Evolutionary conservation across 2,329 filamentous ascomycete genomes (phyloP), one percentile per base, ranked within the genome.

Genomic region (Aspergillus sp.): DNA sequence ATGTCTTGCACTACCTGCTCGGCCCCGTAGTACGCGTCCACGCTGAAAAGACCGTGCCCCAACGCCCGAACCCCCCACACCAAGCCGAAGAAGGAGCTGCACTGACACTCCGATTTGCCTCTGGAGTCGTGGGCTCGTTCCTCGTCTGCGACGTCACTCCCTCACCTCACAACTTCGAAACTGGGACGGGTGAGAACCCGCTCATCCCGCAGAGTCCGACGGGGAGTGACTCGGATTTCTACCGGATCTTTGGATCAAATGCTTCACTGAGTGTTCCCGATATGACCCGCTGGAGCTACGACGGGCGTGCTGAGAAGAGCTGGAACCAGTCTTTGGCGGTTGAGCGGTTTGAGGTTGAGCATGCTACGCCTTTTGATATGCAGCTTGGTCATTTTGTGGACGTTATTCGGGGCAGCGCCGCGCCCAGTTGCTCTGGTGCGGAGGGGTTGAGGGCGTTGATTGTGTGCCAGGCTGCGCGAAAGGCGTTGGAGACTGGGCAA

Each of bases 121-220:
- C 70, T 2, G 80, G 80, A 0, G 69, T 74, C 2, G 78, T 82
- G 0, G 79, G 79, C 0, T 80, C 77, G 0, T 82, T 82, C 54
- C 49, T 83, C 2, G 57, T 82, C 2, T 75, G 72, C 9, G 80
- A 83, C 57, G 70, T 71, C 6, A 68, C 72, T 0, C 72, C 76
- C 0, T 75, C 73, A 0, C 74, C 76, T 1, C 73, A 80, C 57
- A 77, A 70, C 48, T 82, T 81, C 43, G 80, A 82, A 57, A 62
- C 70, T 2, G 79, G 77, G 0, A 82, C 80, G 0, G 79, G 79
- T 2, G 80, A 83, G 62, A 83, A 82, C 49, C 76, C 79, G 0
- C 59, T 68, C 1, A 75, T 82, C 43, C 73, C 77, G 0, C 5
- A 35, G 20, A 32, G 27, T 9, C 19, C 47, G 3, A 49, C 51